phyloP scores from a whole-genome alignment of 1,139 yeast genomes.

The Debaryomyces subglobosus region DNA sequence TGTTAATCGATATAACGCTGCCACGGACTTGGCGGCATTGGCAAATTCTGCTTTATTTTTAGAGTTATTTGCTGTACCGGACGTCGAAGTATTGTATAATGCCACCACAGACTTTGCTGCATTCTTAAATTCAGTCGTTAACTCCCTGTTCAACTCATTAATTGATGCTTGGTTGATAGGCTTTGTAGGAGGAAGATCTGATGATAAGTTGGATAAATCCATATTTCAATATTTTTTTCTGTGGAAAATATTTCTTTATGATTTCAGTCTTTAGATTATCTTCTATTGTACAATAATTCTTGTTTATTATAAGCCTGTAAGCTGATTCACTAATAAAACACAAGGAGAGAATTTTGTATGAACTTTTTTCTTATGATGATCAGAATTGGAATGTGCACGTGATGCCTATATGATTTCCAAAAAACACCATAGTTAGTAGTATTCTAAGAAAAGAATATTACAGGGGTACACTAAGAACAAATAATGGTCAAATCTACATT shows the following conservation, averaged over 20 bases:
- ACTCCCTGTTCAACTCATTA: conserved; percentile 45
- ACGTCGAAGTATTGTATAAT: conserved; percentile 36
- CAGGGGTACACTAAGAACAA: neutral
- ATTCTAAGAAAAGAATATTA: neutral
- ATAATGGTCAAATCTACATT: conserved; percentile 72
- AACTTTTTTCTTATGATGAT: conserved; percentile 2
- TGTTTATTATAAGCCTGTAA: neutral
- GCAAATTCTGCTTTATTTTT: conserved; percentile 53
- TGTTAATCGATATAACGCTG: conserved; percentile 59
- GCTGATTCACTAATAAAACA: neutral
- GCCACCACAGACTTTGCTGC: conserved; percentile 51
- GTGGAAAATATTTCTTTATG: neutral
- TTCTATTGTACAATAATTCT: neutral
- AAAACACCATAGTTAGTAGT: neutral
- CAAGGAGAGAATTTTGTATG: conserved; percentile 7
- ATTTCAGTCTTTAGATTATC: neutral
- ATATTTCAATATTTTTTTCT: conserved; percentile 23
- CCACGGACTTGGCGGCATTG: conserved; percentile 66
- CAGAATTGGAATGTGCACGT: neutral
- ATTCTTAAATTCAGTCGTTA: conserved; percentile 44
- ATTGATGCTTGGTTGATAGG: conserved; percentile 49
- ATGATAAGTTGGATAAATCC: conserved; percentile 61
- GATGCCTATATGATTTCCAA: neutral
- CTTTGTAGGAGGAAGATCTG: conserved; percentile 51
- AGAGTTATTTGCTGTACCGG: conserved; percentile 14